These are phyloP conservation scores for Kuraishia cidri DNA, from an alignment of 805 yeast species.

Conservation along the genomic window DNA sequence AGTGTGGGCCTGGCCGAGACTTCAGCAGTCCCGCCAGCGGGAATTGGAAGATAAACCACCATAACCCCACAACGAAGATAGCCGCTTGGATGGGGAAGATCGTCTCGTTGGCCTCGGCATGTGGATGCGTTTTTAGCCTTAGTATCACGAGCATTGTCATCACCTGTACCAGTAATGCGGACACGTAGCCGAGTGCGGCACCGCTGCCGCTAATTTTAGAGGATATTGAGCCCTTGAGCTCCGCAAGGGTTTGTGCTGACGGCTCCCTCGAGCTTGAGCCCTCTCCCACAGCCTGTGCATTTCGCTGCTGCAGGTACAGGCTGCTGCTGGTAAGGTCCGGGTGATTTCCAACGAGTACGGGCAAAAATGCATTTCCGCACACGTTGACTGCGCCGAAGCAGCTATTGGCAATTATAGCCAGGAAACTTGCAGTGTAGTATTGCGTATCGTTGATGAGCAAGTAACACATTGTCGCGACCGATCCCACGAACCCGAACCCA, in stretches of 20 bases:
- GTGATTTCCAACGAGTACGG: constrained; percentile 44
- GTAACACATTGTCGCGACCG: constrained; percentile 40
- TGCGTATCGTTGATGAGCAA: constrained; percentile 25
- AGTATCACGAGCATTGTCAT: constrained; percentile 38
- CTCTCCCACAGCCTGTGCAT: neutral
- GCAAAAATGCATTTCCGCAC: constrained; percentile 69
- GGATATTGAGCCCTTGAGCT: constrained; percentile 26
- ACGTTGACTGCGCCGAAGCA: constrained; percentile 75
- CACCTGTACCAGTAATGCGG: constrained; percentile 63
- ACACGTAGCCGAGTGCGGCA: constrained; percentile 59
- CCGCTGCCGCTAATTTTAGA: constrained; percentile 58
- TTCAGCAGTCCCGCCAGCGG: constrained; percentile 45
- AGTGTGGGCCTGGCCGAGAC: constrained; percentile 30
- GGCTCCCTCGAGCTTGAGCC: too few species aligned
- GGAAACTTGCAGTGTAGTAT: constrained; percentile 38
- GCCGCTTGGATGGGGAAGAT: constrained; percentile 45
- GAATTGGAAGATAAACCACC: constrained; percentile 71
- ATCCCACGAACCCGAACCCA: constrained; percentile 51
- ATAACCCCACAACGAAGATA: constrained; percentile 53
- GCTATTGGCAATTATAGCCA: constrained; percentile 57
- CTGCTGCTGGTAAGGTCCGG: constrained; percentile 6
- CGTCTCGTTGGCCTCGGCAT: constrained; percentile 7
- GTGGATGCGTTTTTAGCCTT: constrained; percentile 6
- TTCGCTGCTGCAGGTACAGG: neutral
- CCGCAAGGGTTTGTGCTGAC: neutral